Base-by-base conservation (phyloP, 1,139 yeast species). In the Blastobotrys serpentis region DNA sequence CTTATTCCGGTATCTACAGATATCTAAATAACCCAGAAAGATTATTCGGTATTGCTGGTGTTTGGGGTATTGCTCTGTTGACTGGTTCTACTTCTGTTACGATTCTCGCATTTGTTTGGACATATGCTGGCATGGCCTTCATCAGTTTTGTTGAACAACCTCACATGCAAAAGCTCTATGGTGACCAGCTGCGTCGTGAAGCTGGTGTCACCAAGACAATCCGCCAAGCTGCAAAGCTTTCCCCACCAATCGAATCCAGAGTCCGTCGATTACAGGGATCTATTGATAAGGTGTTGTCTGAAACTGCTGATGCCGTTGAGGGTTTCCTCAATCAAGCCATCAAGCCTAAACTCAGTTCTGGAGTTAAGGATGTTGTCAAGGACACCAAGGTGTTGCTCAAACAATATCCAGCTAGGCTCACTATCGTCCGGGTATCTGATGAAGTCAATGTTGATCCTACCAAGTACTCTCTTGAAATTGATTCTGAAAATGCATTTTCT, bases 1-100 rank as follows among this genome's bases (percentile, higher is more conserved):
- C 92, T 1, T 84, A 84, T 56, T 86, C 88, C 26, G 96, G 96
- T 47, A 87, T 86, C 46, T 87, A 86, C 65, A 78, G 95, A 58
- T 86, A 86, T 64, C 74, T 86, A 62, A 87, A 86, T 64, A 86
- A 86, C 61, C 96, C 96, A 5, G 95, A 86, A 64, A 84, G 89
- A 58, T 69, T 86, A 18, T 77, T 86, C 56, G 95, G 95, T 17
- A 83, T 84, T 49, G 82, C 90, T 58, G 95, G 95, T 17, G 79
- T 85, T 36, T 85, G 90, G 90, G 95, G 95, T 16, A 70, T 82
- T 14, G 80, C 83, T 1, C 66, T 86, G 46, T 77, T 86, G 50
- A 72, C 82, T 45, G 84, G 86, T 47, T 76, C 84, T 3, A 67
- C 71, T 43, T 78, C 80, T 56, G 81, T 84, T 49, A 69, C 76